Base-by-base conservation (phyloP, 768 basidiomycete species). In the Phaffia tasmanica region DNA sequence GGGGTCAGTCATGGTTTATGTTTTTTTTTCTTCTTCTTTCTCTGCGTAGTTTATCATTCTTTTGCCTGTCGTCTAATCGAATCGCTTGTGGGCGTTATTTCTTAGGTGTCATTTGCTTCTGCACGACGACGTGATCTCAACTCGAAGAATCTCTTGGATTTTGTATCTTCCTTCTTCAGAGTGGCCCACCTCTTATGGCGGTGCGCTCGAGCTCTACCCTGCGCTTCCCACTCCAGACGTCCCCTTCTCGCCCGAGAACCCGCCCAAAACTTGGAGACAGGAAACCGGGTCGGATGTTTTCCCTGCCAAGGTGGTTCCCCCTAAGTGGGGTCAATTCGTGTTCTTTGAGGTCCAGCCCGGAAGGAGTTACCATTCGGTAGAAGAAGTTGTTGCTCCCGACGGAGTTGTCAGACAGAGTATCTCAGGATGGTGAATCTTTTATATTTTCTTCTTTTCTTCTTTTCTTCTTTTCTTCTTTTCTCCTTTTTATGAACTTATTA, bases 81-180 rank as follows among this genome's bases (percentile, higher is more conserved):
- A 5, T 57, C 27, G 23, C 19, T 23, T 51, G 7, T 27, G 18
- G 8, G 23, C 50, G 19, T 35, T 7, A 7, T 7, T 15, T 16
- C 42, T 5, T 42, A 67, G 66, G 15, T 77, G 76, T 21, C 76
- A 98, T 77, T 83, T 98, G 14, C 85, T 98, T 73, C 89, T 94
- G 76, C 94, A 98, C 80, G 94, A 98, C 84, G 94, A 98, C 76
- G 93, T 94, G 29, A 97, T 97, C 74, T 91, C 91, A 69, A 83
- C 90, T 9, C 86, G 94, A 29, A 84, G 90, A 51, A 87, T 97
- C 62, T 93, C 89, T 1, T 98, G 94, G 79, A 94, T 98, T 77
- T 85, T 97, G 58, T 98, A 98, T 78, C 87, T 97, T 82, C 93
- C 93, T 47, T 70, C 64, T 70, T 32, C 74, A 49, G 80, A 83